Percentiles rank a stretch among this genome's conserved stretches.
Evolutionary conservation across 2,329 filamentous ascomycete genomes (phyloP).

Genomic region (Claviceps monticola): DNA sequence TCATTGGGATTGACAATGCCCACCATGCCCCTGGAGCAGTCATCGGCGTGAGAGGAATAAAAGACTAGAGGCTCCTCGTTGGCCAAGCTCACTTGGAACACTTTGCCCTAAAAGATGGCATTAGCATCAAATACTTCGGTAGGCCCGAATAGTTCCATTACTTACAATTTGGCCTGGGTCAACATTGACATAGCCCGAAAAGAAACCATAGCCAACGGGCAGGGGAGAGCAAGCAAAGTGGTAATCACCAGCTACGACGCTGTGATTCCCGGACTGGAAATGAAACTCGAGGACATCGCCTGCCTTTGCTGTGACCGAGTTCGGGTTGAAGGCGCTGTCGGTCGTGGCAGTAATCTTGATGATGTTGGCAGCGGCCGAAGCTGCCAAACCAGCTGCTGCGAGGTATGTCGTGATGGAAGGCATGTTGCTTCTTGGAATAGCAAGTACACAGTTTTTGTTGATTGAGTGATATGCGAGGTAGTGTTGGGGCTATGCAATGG

Average conservation of each 20-base stretch:
- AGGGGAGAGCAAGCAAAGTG: constrained; percentile 21
- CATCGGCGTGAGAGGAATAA: constrained; percentile 25
- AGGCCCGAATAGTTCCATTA: no score
- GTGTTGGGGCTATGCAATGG: not conserved
- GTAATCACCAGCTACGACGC: constrained; percentile 23
- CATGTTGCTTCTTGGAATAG: constrained; percentile 11
- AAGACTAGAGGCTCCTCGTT: constrained; percentile 21
- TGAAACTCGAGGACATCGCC: constrained; percentile 24
- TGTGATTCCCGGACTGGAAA: constrained; percentile 24
- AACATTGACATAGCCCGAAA: constrained; percentile 21
- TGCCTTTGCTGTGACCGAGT: constrained; percentile 17
- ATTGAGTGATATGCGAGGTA: not conserved
- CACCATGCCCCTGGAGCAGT: constrained; percentile 25
- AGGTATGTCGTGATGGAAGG: constrained; percentile 15
- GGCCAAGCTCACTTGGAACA: constrained; percentile 22
- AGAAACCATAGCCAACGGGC: constrained; percentile 21
- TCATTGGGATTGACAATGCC: constrained; percentile 22
- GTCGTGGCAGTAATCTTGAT: constrained; percentile 21
- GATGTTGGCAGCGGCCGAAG: constrained; percentile 16
- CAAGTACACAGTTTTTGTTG: not conserved
- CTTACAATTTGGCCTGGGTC: constrained; percentile 17
- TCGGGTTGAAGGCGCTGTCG: constrained; percentile 20
- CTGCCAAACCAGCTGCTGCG: constrained; percentile 12
- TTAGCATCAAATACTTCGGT: not conserved
- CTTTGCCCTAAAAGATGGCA: constrained; percentile 14